Evolutionary conservation across 1,284 basidiomycete genomes (phyloP), one percentile per base, ranked within the genome.

Genomic region (Boletellus sp.): DNA sequence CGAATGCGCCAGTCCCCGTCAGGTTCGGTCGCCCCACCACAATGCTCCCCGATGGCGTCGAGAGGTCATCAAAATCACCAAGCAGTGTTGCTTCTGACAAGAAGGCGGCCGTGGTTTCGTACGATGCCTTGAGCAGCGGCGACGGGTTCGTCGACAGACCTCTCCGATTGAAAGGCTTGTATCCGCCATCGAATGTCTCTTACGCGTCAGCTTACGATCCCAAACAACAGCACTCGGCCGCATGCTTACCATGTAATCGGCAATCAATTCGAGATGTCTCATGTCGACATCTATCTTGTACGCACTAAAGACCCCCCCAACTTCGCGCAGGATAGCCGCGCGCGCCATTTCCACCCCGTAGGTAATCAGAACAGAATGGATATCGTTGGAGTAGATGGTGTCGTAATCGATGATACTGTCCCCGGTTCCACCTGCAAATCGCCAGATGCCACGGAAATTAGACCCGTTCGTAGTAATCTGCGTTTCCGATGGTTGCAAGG

Each of bases 311-410:
- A 99, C 93, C 30, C 81, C 83, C 36, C 85, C 79, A 72, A 99
- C 91, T 69, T 99, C 95, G 48, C 78, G 76, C 46, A 96, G 72
- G 60, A 99, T 91, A n/a, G 92, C 85, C 22, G 86, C 84, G 34
- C 96, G 85, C 20, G 95, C 96, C 69, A 96, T 95, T 71, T 99
- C 96, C 23, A 99, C 95, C 46, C 96, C 96, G 63, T 98, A 99
- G 2, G 92, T 90, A 60, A 82, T 82, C 36, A 98, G 73, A 43
- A 95, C 86, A 14, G 94, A 89, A 60, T 93, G 92, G 48, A 99
- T 92, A 62, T 99, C 94, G 72, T 99, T 99, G 21, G 94, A 94
- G 60, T 90, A 90, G 48, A 98, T 82, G 43, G 80, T 78, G 64
- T 94, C 78, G 43, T 91, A 79, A 60, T 95, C 87, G 52, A 98